Evolutionary conservation across 2,329 filamentous ascomycete species (phyloP).

Genomic region (Colletotrichum simmondsii): DNA sequence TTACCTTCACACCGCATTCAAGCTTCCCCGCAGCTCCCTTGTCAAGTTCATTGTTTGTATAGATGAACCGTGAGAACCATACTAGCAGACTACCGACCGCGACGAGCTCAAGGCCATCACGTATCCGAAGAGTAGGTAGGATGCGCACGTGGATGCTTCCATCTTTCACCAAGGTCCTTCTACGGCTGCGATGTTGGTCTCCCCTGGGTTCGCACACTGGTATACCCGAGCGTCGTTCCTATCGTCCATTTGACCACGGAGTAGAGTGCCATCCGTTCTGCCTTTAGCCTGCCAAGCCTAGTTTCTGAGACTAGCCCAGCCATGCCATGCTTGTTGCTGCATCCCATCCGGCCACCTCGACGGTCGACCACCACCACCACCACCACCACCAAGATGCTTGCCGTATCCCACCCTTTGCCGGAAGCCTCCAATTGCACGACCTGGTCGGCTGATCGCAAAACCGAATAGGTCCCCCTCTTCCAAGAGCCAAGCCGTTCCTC

Average conservation of each 20-base stretch:
- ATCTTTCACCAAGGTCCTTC: background rate
- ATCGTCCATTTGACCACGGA: background rate
- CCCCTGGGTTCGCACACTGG: background rate
- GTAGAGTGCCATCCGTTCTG: background rate
- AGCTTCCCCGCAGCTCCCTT: background rate
- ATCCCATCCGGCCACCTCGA: slow-evolving; percentile 17
- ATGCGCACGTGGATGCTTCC: background rate
- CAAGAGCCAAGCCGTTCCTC: slow-evolving; percentile 24
- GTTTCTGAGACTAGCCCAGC: slow-evolving; percentile 8
- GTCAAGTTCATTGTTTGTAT: background rate
- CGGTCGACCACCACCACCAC: slow-evolving; percentile 8
- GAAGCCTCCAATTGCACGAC: slow-evolving; percentile 27
- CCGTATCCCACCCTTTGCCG: slow-evolving; percentile 8
- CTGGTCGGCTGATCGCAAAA: slow-evolving; percentile 28
- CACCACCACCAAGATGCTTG: slow-evolving; percentile 8
- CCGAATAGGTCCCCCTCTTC: background rate
- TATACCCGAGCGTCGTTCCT: background rate
- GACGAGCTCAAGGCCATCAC: background rate
- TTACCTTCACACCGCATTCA: background rate
- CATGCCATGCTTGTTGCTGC: slow-evolving; percentile 16
- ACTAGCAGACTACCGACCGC: background rate
- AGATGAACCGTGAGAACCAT: background rate
- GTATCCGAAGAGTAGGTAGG: background rate
- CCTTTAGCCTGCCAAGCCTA: slow-evolving; percentile 9
- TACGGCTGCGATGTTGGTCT: background rate